Evolutionary conservation across 306 rosid species (phyloP).

Genomic region (Trifolium subterraneum): DNA sequence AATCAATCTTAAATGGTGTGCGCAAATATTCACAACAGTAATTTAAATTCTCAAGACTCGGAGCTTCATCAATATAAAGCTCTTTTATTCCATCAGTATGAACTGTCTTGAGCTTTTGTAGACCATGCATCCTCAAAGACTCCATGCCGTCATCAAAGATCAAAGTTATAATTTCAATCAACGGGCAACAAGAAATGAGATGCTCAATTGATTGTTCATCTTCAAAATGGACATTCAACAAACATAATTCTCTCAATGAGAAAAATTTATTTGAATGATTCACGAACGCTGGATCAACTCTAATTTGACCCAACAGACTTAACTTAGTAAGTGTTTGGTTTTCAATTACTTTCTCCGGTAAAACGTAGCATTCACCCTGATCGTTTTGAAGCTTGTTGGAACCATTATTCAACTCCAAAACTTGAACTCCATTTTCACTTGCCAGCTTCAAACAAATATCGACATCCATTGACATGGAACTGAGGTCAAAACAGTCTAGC

Average conservation of each 20-base stretch:
- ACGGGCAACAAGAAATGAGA: neutral
- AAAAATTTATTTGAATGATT: conserved; percentile 31
- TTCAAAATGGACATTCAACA: neutral
- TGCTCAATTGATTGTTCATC: neutral
- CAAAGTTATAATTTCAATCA: neutral
- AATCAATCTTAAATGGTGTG: conserved; percentile 4
- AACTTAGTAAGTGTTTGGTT: conserved; percentile 36
- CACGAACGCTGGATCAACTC: conserved; percentile 9
- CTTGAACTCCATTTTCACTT: neutral
- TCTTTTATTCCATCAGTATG: conserved; percentile 25
- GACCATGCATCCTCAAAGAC: conserved; percentile 25
- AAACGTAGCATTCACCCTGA: conserved; percentile 7
- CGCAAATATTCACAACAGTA: neutral
- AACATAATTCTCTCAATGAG: conserved; percentile 21
- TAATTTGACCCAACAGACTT: conserved; percentile 18
- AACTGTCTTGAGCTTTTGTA: conserved; percentile 36
- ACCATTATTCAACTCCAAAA: too few relatives aligned
- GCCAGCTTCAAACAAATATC: conserved; percentile 40
- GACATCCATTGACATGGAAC: neutral
- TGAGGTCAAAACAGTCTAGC: neutral
- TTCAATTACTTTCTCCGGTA: conserved; percentile 25
- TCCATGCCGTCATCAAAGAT: neutral
- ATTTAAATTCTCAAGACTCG: conserved; percentile 29
- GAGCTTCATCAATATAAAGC: conserved; percentile 27
- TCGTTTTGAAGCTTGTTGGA: too few relatives aligned